Evolutionary conservation across 1,284 basidiomycete species (phyloP), one percentile per base, ranked within the genome.

Genomic region (Ceratobasidium sp.): DNA sequence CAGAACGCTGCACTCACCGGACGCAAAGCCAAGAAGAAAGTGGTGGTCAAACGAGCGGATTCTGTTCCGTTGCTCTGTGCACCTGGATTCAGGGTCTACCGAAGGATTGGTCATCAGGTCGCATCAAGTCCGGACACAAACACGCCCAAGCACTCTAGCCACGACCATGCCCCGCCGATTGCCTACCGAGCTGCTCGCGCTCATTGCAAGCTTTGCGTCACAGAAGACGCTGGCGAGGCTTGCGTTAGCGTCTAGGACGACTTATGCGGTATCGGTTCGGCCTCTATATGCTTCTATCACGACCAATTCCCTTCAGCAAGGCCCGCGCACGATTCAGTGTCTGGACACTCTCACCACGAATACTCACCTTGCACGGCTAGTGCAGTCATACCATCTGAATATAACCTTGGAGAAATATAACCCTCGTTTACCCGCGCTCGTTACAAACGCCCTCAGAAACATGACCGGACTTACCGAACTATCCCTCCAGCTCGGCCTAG

Each of bases 241-340:
- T 10, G 28, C 52, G 17, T 9, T 15, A 1, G 42, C 44, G 15
- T 76, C 52, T n/a, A 52, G 15, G 3, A 42, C 33, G 3, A 28
- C 56, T 12, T 54, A 76, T 59, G 12, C n/a, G 28, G 13, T 67
- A 4, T 54, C 74, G 2, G 13, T 59, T 26, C 74, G 62, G 15
- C 38, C 61, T n/a, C 64, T 76, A 42, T 75, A 75, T 50, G 50
- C 64, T 38, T 38, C 64, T 2, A 76, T 76, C 44, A 17, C 62
- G n/a, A 3, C 5, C 33, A 28, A 66, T 28, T 9, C 3, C 33
- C 33, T 38, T 17, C 38, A n/a, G 13, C 38, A n/a, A n/a, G 23
- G 40, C 15, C 3, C 38, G 13, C 74, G 64, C 23, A 67, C 42
- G 26, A 38, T 23, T n/a, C 33, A 20, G 6, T 67, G 64, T 33